A percentile compares a stretch with the other conserved stretches of the same genome.
Conservation (phyloP, 768 basidiomycete species). For the Leccinum longicurvipes region DNA sequence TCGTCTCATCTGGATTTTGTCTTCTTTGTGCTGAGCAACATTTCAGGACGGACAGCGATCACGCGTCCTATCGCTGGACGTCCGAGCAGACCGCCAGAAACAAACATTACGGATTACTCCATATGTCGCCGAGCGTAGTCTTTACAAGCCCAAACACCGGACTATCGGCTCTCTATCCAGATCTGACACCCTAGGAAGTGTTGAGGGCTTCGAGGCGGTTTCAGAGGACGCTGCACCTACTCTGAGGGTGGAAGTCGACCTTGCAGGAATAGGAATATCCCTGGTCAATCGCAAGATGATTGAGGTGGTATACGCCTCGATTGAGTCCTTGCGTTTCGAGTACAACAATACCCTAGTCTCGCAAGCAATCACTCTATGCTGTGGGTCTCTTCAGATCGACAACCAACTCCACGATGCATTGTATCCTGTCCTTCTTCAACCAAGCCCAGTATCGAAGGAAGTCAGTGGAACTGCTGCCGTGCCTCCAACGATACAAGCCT, state of each 20-base stretch:
- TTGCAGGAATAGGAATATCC: constrained; percentile 91
- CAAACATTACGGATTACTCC: constrained; percentile 86
- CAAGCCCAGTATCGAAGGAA: constrained; percentile 81
- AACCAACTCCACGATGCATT: constrained; percentile 96
- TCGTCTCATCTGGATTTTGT: constrained; percentile 20
- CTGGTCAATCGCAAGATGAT: constrained; percentile 82
- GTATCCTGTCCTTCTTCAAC: constrained; percentile 93
- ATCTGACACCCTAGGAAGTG: constrained; percentile 65
- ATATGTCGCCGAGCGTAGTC: constrained; percentile 79
- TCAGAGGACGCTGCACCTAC: constrained; percentile 67
- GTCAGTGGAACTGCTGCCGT: constrained; percentile 66
- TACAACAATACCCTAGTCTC: constrained; percentile 77
- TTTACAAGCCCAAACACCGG: constrained; percentile 77
- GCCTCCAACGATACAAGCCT: constrained; percentile 85
- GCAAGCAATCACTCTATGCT: constrained; percentile 75
- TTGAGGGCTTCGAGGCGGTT: constrained; percentile 83
- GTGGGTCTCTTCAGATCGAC: constrained; percentile 90
- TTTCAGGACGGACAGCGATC: constrained; percentile 51
- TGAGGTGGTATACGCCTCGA: constrained; percentile 86
- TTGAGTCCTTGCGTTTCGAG: constrained; percentile 77
- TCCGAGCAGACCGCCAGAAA: constrained; percentile 81
- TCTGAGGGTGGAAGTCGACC: constrained; percentile 65
- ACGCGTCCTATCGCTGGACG: constrained; percentile 82
- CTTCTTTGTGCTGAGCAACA: not conserved
- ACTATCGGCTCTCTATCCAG: constrained; percentile 45